phyloP scores from a whole-genome alignment of 495 filamentous ascomycete genomes.

The Neurospora cerealis region DNA sequence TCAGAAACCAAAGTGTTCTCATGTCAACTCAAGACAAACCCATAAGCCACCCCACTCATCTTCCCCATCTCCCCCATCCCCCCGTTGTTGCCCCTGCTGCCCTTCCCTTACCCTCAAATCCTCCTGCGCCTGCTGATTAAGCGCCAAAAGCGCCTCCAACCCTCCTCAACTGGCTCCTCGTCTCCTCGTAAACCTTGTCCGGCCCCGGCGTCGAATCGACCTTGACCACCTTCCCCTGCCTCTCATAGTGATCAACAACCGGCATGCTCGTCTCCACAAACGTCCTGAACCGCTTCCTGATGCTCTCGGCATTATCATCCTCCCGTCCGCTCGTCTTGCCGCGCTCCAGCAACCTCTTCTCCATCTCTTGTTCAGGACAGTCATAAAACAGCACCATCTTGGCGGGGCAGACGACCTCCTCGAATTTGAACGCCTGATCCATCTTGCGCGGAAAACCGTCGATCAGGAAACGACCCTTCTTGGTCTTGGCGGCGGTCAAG shows the following conservation, averaged over 20 bases:
- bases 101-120: neutral
- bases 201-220: conserved; percentile 56
- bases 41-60: neutral
- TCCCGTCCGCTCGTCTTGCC: conserved; percentile 84
- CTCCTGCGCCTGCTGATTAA: conserved; percentile 15
- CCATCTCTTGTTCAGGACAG: conserved; percentile 81
- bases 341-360: conserved; percentile 68
- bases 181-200: conserved; percentile 65
- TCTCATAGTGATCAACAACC: conserved; percentile 77
- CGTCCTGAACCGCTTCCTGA: conserved; percentile 87
- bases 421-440: conserved; percentile 91
- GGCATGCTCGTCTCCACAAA: conserved; percentile 96
- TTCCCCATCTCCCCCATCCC: neutral
- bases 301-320: conserved; percentile 92
- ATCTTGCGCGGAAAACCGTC: conserved; percentile 95
- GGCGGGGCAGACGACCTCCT: conserved; percentile 74
- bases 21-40: neutral
- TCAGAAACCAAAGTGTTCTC: neutral
- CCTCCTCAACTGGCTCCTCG: conserved; percentile 37
- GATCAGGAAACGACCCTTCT: conserved; percentile 65
- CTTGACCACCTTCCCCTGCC: conserved; percentile 66
- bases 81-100: neutral
- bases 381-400: conserved; percentile 84
- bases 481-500: conserved; percentile 28
- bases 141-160: conserved; percentile 45